Percentiles rank a stretch among this genome's conserved stretches.
Evolutionary conservation across 805 yeast species (phyloP).

Genomic region (Wickerhamomyces subpelliculosus): DNA sequence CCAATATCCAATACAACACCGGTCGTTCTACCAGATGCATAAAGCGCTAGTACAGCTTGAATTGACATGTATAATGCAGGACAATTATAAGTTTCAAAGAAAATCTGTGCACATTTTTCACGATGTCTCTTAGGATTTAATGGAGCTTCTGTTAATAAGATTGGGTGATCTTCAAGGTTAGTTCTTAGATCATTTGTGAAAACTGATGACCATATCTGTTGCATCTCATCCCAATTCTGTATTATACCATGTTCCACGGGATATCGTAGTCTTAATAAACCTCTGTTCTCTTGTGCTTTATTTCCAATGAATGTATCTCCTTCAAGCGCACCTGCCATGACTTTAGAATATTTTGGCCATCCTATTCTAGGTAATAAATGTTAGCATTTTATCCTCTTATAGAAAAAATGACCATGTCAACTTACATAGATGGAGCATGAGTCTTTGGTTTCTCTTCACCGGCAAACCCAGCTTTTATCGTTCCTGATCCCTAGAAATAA

Average conservation of each 20-base stretch:
- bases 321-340: slow-evolving; percentile 68
- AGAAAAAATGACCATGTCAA: neutral
- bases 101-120: slow-evolving; percentile 83
- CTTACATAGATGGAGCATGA: slow-evolving; percentile 49
- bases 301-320: slow-evolving; percentile 71
- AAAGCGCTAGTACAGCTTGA: slow-evolving; percentile 80
- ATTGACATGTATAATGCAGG: slow-evolving; percentile 92
- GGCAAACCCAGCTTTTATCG: slow-evolving; percentile 84
- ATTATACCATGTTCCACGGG: slow-evolving; percentile 81
- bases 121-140: slow-evolving; percentile 77
- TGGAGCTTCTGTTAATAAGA: slow-evolving; percentile 85
- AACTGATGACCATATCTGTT: slow-evolving; percentile 67
- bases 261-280: slow-evolving; percentile 61
- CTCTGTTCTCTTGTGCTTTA: slow-evolving; percentile 68
- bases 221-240: slow-evolving; percentile 82
- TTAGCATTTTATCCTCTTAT: slow-evolving; percentile 1
- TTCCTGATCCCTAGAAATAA: slow-evolving; percentile 62
- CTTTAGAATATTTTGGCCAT: slow-evolving; percentile 72
- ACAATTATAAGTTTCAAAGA: slow-evolving; percentile 84
- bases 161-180: slow-evolving; percentile 74
- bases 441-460: slow-evolving; percentile 80
- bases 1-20: slow-evolving; percentile 90
- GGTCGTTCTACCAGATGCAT: slow-evolving; percentile 86
- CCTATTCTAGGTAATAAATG: slow-evolving; percentile 41
- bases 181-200: slow-evolving; percentile 51